phyloP scores from a whole-genome alignment of 768 basidiomycete species.

The Lentinula guzmanii region DNA sequence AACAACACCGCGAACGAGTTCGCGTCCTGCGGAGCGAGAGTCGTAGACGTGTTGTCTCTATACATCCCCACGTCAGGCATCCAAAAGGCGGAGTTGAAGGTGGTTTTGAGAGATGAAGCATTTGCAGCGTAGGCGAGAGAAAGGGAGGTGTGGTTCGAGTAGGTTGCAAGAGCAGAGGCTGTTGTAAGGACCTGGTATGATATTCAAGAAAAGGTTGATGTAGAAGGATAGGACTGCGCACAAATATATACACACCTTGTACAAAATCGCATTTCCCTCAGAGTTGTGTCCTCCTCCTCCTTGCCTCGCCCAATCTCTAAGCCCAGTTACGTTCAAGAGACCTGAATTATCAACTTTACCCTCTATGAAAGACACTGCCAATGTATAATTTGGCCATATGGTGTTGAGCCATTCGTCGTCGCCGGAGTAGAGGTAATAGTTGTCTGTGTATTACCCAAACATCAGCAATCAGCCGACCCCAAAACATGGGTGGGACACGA shows the following conservation, averaged over 20 bases:
- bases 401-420: conserved; percentile 43
- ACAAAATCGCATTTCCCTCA: conserved; percentile 50
- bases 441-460: conserved; percentile 27
- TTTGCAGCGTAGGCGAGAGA: conserved; percentile 34
- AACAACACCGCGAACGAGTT: conserved; percentile 52
- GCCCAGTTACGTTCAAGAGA: conserved; percentile 49
- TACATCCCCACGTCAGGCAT: conserved; percentile 41
- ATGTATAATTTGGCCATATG: conserved; percentile 52
- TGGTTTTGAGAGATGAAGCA: conserved; percentile 40
- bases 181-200: conserved; percentile 39
- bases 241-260: conserved; percentile 26
- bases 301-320: conserved; percentile 51
- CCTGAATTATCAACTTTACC: conserved; percentile 44
- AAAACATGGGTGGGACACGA: background rate
- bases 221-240: background rate
- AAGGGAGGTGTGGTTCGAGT: conserved; percentile 27
- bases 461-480: background rate
- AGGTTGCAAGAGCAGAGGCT: conserved; percentile 35
- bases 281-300: conserved; percentile 52
- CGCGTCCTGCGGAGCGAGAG: conserved; percentile 50
- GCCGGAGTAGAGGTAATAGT: conserved; percentile 52
- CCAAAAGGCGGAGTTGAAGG: conserved; percentile 51
- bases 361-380: conserved; percentile 48
- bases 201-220: background rate
- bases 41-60: conserved; percentile 47